Evolutionary conservation across 2,329 filamentous ascomycete species (phyloP).

Genomic region (Claviceps quebecensis): DNA sequence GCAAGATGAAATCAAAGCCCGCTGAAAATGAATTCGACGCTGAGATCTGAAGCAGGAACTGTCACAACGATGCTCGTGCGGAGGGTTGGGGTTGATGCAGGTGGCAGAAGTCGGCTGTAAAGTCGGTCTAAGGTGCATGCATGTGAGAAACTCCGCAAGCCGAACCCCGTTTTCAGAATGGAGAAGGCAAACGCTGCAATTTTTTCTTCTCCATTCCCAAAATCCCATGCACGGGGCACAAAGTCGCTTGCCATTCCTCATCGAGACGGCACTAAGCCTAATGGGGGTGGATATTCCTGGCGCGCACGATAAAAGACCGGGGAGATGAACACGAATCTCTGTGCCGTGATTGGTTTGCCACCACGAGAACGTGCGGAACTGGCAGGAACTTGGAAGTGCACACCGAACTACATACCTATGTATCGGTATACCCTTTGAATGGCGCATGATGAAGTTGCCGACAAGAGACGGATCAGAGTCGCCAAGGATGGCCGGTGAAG

Average conservation of each 20-base stretch:
- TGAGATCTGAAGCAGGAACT: not conserved
- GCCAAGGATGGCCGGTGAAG: no score
- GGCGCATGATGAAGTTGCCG: no score
- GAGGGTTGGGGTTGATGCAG: not conserved
- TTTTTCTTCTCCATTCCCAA: not conserved
- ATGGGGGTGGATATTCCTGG: not conserved
- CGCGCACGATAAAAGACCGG: slow-evolving; percentile 9
- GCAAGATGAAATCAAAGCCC: not conserved
- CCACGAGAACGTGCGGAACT: not conserved
- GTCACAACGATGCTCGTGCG: not conserved
- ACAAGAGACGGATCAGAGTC: no score
- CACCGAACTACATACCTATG: no score
- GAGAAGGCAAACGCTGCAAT: not conserved
- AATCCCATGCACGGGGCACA: not conserved
- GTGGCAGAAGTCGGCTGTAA: no score
- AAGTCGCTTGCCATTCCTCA: slow-evolving; percentile 5
- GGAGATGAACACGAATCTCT: not conserved
- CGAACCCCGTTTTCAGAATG: not conserved
- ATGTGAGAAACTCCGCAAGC: slow-evolving; percentile 1
- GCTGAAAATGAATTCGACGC: not conserved
- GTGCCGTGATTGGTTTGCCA: slow-evolving; percentile 5
- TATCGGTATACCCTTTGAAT: no score
- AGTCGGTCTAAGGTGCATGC: not conserved
- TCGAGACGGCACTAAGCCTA: not conserved
- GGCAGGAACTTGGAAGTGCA: no score